Conservation (phyloP, 1,139 yeast genomes). For the Candida sp. region DNA sequence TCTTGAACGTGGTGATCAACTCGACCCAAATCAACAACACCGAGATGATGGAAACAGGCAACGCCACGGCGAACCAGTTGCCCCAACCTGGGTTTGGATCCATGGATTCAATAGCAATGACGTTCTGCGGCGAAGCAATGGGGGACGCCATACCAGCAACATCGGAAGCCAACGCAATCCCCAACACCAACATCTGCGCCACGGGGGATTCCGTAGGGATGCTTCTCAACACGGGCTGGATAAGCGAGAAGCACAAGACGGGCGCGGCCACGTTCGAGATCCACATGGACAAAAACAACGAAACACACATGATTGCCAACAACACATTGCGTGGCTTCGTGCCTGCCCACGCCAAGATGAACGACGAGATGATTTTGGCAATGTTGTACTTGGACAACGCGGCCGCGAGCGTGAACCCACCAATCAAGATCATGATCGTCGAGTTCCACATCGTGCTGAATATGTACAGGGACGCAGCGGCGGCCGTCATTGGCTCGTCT, state of each 20-base stretch:
- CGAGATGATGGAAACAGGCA: constrained; percentile 74
- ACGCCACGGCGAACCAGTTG: constrained; percentile 87
- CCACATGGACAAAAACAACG: constrained; percentile 92
- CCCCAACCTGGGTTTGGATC: constrained; percentile 93
- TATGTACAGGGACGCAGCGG: constrained; percentile 75
- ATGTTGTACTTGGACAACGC: constrained; percentile 90
- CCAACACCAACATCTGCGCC: constrained; percentile 83
- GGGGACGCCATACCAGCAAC: constrained; percentile 98
- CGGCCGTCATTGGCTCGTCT: constrained; percentile 58
- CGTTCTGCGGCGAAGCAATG: constrained; percentile 94
- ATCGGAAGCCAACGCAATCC: constrained; percentile 91
- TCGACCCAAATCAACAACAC: constrained; percentile 73
- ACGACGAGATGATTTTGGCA: constrained; percentile 84
- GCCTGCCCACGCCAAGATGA: constrained; percentile 81
- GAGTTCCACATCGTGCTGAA: constrained; percentile 95
- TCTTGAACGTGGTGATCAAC: constrained; percentile 68
- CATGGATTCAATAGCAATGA: constrained; percentile 88
- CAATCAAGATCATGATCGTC: constrained; percentile 83
- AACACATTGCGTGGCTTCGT: constrained; percentile 81
- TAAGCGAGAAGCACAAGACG: constrained; percentile 85
- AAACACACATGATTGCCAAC: constrained; percentile 82
- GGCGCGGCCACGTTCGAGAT: constrained; percentile 98
- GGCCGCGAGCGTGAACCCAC: constrained; percentile 95
- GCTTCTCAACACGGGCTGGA: constrained; percentile 86
- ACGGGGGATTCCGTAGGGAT: constrained; percentile 79